phyloP scores from a whole-genome alignment of 129 eudicot species.

The Tagetes patula region DNA sequence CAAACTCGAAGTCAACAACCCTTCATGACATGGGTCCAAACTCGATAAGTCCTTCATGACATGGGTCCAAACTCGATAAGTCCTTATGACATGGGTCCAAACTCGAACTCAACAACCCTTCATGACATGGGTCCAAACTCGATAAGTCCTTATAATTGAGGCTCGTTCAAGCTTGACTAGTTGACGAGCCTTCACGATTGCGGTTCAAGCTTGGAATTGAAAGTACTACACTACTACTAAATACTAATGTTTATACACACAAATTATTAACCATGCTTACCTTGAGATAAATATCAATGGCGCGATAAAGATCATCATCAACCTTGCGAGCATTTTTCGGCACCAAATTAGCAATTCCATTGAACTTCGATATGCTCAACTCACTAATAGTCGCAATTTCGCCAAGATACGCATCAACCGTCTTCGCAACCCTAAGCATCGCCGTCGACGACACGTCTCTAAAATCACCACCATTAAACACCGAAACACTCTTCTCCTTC shows the following conservation, averaged over 20 bases:
- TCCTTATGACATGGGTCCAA: no score
- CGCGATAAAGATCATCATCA: conserved; percentile 94
- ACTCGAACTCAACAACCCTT: no score
- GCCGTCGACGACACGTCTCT: conserved; percentile 69
- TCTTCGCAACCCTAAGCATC: conserved; percentile 77
- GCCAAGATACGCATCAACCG: conserved; percentile 87
- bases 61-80: no score
- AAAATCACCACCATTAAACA: conserved; percentile 83
- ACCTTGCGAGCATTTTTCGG: conserved; percentile 75
- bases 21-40: no score
- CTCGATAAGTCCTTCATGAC: no score
- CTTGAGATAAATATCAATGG: conserved; percentile 92
- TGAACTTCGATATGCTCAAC: conserved; percentile 78
- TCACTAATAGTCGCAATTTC: conserved; percentile 73
- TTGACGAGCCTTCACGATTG: no score
- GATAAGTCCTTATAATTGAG: not conserved
- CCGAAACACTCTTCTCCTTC: conserved; percentile 89
- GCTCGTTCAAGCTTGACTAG: no score
- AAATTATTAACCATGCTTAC: conserved; percentile 23
- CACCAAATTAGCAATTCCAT: conserved; percentile 82
- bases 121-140: not conserved
- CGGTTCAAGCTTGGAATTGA: no score
- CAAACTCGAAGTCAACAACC: no score
- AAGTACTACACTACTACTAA: no score
- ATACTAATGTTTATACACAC: no score